Evolutionary conservation across 2,329 filamentous ascomycete species (phyloP).

Genomic region (Emergomyces africanus): DNA sequence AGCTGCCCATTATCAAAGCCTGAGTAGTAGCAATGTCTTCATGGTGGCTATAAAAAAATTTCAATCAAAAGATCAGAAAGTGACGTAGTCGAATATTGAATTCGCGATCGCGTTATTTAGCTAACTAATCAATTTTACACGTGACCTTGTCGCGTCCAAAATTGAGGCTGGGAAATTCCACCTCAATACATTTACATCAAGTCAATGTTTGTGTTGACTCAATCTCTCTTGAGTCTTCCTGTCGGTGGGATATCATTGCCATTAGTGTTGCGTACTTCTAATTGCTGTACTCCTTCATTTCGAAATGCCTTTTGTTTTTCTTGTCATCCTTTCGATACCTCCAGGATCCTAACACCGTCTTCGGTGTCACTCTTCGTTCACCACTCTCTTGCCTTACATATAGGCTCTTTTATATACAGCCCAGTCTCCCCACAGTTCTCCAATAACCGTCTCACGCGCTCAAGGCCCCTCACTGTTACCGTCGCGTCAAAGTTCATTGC

Average conservation of each 20-base stretch:
- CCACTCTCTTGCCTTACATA: constrained; percentile 25
- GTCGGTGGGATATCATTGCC: neutral
- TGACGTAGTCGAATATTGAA: neutral
- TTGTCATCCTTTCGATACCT: neutral
- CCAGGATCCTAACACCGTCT: neutral
- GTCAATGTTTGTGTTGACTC: neutral
- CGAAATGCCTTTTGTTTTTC: constrained; percentile 6
- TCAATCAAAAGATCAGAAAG: neutral
- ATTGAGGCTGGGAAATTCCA: neutral
- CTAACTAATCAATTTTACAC: too few species aligned
- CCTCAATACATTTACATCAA: neutral
- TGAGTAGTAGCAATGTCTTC: neutral
- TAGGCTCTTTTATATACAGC: constrained; percentile 15
- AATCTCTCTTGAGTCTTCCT: neutral
- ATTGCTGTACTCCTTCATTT: constrained; percentile 1
- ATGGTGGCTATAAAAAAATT: constrained; percentile 1
- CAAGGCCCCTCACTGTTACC: constrained; percentile 38
- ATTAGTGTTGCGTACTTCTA: neutral
- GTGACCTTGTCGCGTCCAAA: neutral
- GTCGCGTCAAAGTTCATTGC: constrained; percentile 45
- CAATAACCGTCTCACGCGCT: constrained; percentile 53
- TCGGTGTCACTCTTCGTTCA: constrained; percentile 16
- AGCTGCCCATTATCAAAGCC: constrained; percentile 19
- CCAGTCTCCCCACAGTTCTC: constrained; percentile 69
- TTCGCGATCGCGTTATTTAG: too few species aligned